A percentile compares a stretch with the other conserved stretches of the same genome.
These are phyloP conservation scores for Aspergillus tubingensis DNA, from an alignment of 2,329 filamentous ascomycete genomes.

Conservation along the genomic window DNA sequence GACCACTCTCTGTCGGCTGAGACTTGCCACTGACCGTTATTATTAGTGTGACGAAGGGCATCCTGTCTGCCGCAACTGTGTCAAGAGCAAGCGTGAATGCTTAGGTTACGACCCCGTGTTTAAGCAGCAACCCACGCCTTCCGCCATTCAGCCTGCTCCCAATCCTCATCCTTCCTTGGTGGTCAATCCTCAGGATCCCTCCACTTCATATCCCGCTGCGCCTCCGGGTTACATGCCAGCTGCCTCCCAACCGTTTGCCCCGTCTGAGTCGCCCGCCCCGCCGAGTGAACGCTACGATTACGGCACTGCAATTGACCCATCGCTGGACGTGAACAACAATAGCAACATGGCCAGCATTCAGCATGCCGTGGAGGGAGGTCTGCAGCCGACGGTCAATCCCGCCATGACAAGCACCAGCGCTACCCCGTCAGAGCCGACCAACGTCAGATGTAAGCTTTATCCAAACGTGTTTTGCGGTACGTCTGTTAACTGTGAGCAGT, in stretches of 20 bases:
- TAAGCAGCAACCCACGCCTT: conserved; percentile 69
- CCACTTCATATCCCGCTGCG: conserved; percentile 37
- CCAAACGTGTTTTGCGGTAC: not conserved
- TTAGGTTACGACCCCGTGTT: conserved; percentile 69
- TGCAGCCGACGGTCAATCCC: conserved; percentile 30
- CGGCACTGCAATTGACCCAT: conserved; percentile 65
- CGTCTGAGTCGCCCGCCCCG: conserved; percentile 41
- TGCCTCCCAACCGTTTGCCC: conserved; percentile 41
- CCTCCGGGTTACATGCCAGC: conserved; percentile 45
- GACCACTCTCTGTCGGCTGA: not conserved
- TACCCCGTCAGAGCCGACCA: conserved; percentile 44
- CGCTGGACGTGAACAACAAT: conserved; percentile 54
- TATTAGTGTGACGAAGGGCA: conserved; percentile 91
- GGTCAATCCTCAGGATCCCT: conserved; percentile 43
- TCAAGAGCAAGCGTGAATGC: conserved; percentile 69
- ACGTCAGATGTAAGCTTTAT: conserved; percentile 52
- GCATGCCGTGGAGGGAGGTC: conserved; percentile 31
- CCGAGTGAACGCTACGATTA: conserved; percentile 58
- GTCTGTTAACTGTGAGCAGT: conserved; percentile 53
- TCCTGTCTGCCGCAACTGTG: conserved; percentile 76
- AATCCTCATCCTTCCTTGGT: conserved; percentile 46
- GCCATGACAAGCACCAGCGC: conserved; percentile 22
- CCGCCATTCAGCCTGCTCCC: conserved; percentile 65
- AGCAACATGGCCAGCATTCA: conserved; percentile 38
- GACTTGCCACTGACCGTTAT: conserved; percentile 11